Base-by-base conservation (phyloP, 495 filamentous ascomycete genomes). In the Achaetomiella virescens region DNA sequence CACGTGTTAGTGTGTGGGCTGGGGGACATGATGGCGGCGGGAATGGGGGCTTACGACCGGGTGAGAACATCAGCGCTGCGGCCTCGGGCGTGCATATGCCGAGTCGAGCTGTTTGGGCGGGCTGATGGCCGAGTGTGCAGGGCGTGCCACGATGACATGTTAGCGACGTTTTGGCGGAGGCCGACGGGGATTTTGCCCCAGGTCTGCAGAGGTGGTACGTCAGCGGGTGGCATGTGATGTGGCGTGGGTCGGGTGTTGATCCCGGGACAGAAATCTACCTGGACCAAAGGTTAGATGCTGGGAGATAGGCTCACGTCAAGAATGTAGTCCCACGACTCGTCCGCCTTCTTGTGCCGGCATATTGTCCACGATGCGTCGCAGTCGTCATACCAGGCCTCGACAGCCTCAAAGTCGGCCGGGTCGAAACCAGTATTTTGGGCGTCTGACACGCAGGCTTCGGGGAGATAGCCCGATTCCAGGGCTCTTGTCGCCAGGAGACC, bases 181-280 rank as follows among this genome's bases (percentile, higher is more conserved):
- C 63, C 63, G 21, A 66, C 60, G 42, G 63, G 63, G 46, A 66
- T 54, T 33, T 52, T 36, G 54, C 49, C 27, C 12, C 62, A 35
- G 21, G 60, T 60, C 59, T 57, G 37, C 14, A 49, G 20, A 20
- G 11, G n/a, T n/a, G n/a, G n/a, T n/a, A n/a, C n/a, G n/a, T n/a
- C n/a, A n/a, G n/a, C n/a, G n/a, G n/a, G n/a, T n/a, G n/a, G n/a
- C n/a, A n/a, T n/a, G n/a, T n/a, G n/a, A n/a, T n/a, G n/a, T n/a
- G n/a, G n/a, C n/a, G n/a, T n/a, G n/a, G n/a, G n/a, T n/a, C n/a
- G n/a, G n/a, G n/a, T n/a, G n/a, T n/a, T n/a, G n/a, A n/a, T n/a
- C n/a, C n/a, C n/a, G n/a, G n/a, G n/a, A n/a, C n/a, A n/a, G n/a
- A n/a, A n/a, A 37, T 35, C 48, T 45, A 59, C 37, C 17, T 17